A percentile compares a stretch with the other conserved stretches of the same genome.
Conservation (phyloP, 179 eudicot genomes). For the Silene vulgaris region DNA sequence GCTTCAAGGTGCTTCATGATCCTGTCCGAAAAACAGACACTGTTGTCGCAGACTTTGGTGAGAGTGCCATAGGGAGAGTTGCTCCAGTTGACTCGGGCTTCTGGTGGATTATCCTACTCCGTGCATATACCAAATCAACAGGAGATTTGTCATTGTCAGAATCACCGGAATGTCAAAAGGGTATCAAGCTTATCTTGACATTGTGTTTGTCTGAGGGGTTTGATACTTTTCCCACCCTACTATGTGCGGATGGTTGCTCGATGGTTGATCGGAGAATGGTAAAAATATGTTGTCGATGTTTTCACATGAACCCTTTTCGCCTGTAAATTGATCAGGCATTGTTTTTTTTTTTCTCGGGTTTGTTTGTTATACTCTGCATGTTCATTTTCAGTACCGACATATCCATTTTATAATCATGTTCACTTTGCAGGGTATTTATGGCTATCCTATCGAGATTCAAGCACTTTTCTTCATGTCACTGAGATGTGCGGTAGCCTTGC, state of each 20-base stretch:
- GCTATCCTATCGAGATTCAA: slow-evolving; percentile 90
- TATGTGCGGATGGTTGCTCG: slow-evolving; percentile 95
- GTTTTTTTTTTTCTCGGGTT: background rate
- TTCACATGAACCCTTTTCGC: background rate
- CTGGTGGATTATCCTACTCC: slow-evolving; percentile 95
- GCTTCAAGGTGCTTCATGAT: slow-evolving; percentile 90
- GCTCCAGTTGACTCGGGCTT: slow-evolving; percentile 98
- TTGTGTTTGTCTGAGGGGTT: slow-evolving; percentile 87
- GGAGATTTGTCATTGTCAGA: slow-evolving; percentile 78
- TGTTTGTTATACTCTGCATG: background rate
- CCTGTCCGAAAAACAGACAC: slow-evolving; percentile 80
- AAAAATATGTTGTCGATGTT: slow-evolving; percentile 19
- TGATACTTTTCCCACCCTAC: slow-evolving; percentile 83
- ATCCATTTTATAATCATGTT: slow-evolving; percentile 11
- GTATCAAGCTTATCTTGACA: slow-evolving; percentile 74
- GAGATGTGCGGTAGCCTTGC: slow-evolving; percentile 60
- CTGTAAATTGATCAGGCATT: background rate
- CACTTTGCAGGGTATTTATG: slow-evolving; percentile 65
- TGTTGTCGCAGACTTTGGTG: slow-evolving; percentile 82
- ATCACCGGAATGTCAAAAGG: slow-evolving; percentile 92
- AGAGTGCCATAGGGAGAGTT: slow-evolving; percentile 94
- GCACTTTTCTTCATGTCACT: slow-evolving; percentile 84
- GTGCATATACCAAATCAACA: slow-evolving; percentile 89
- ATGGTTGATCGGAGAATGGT: slow-evolving; percentile 98
- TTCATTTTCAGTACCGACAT: background rate